Conservation (phyloP, 2,329 filamentous ascomycete genomes). For the Thelonectria rubi region DNA sequence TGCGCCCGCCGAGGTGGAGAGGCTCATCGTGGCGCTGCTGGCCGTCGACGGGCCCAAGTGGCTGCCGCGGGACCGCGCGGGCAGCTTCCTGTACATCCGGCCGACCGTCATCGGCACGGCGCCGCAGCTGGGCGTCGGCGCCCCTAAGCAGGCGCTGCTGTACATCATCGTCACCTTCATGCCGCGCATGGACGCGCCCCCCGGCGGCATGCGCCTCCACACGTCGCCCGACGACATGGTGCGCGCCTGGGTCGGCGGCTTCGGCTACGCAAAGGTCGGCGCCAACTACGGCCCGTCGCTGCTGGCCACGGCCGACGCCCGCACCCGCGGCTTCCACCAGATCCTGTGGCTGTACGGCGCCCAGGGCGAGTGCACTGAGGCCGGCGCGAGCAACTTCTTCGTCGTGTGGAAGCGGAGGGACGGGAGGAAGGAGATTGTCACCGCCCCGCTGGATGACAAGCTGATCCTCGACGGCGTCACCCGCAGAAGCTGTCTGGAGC, state of each 20-base stretch:
- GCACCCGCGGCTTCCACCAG: constrained; percentile 80
- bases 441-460: constrained; percentile 82
- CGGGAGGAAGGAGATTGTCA: constrained; percentile 73
- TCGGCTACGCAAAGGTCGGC: constrained; percentile 90
- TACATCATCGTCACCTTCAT: constrained; percentile 79
- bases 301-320: constrained; percentile 79
- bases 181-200: constrained; percentile 62
- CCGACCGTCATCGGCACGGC: constrained; percentile 89
- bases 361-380: constrained; percentile 84
- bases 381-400: constrained; percentile 93
- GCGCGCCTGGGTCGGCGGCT: constrained; percentile 92
- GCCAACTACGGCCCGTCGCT: constrained; percentile 92
- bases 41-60: constrained; percentile 79
- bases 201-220: constrained; percentile 75
- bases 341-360: constrained; percentile 92
- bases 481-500: constrained; percentile 79
- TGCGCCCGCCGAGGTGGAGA: constrained; percentile 74
- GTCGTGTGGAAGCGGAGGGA: constrained; percentile 72
- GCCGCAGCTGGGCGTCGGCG: constrained; percentile 80
- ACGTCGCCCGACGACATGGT: constrained; percentile 84
- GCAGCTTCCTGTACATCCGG: constrained; percentile 82
- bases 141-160: constrained; percentile 84
- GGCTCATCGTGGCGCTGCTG: constrained; percentile 76
- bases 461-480: constrained; percentile 91
- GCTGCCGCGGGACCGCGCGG: constrained; percentile 75